Conservation (phyloP, 805 yeast genomes). For the Cyberlindnera japonica region DNA sequence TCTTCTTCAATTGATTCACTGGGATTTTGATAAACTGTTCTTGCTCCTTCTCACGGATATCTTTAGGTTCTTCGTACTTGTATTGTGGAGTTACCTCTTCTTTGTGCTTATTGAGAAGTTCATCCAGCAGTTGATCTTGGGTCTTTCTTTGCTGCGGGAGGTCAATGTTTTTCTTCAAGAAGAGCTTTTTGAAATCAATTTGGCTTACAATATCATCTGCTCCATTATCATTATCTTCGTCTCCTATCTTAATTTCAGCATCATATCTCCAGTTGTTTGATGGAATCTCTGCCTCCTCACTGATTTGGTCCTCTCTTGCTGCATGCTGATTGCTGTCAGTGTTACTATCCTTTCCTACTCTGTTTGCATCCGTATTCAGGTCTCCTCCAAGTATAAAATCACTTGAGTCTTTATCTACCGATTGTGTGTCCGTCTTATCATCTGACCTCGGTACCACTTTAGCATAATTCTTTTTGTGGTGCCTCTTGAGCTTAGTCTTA, state of each 20-base stretch:
- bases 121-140: slow-evolving; percentile 11
- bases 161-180: slow-evolving; percentile 11
- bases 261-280: slow-evolving; percentile 25
- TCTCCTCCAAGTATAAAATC: too few relatives aligned
- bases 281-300: slow-evolving; percentile 12
- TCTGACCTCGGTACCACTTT: slow-evolving; percentile 27
- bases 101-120: slow-evolving; percentile 10
- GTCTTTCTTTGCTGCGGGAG: slow-evolving; percentile 11
- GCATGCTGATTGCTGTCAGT: too few relatives aligned
- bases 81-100: slow-evolving; percentile 9
- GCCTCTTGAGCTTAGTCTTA: slow-evolving; percentile 35
- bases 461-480: slow-evolving; percentile 36
- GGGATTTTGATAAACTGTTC: slow-evolving; percentile 1
- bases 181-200: slow-evolving; percentile 22
- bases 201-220: slow-evolving; percentile 13
- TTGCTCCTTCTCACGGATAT: not conserved
- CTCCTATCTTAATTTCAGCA: slow-evolving; percentile 23
- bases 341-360: too few relatives aligned
- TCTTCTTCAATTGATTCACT: not conserved
- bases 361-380: not conserved
- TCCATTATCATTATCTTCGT: slow-evolving; percentile 15
- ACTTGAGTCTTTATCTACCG: too few relatives aligned
- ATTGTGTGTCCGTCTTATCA: slow-evolving; percentile 10
- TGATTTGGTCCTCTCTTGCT: slow-evolving; percentile 17
- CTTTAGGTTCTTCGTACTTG: slow-evolving; percentile 4